Evolutionary conservation across 1,284 basidiomycete species (phyloP), one percentile per base, ranked within the genome.

Genomic region (Cryptococcus deneoformans): DNA sequence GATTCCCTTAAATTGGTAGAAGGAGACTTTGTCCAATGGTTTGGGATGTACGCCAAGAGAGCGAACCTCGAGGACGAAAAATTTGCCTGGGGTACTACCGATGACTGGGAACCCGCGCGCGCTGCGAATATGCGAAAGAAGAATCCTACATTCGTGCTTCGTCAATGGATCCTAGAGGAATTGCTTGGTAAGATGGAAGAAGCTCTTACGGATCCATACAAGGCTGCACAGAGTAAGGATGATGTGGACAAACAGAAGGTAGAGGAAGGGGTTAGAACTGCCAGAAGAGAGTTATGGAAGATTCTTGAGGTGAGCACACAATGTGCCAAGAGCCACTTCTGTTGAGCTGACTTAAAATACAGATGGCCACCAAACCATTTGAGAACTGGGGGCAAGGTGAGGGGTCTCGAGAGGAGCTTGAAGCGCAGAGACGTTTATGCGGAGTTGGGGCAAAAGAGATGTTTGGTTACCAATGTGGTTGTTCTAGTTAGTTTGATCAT

Each of bases 111-210:
- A n/a, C 68, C 53, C 2, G 65, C 62, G 10, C 72, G 79, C 54
- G 64, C 63, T 50, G 62, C 56, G 24, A 78, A 54, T 39, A 75
- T 78, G 80, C 54, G 59, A 62, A 5, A 76, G 80, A 55, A 81
- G 20, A 96, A 97, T 69, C 93, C 93, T 12, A 82, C 91, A 36
- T 96, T 97, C 75, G 85, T 94, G 42, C 78, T 96, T 58, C 81
- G 93, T 57, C 93, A 96, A 77, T 96, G 93, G 93, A 79, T 96
- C 3, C 80, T 97, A 35, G 92, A 96, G 72, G 92, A 95, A 70
- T 85, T 90, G 35, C 94, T 94, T 71, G 77, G 79, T 62, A 83
- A 83, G 62, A 82, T 89, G 4, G 88, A 91, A 69, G 76, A 76
- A 53, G 86, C 89, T 81, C 78, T 62, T 86, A 87, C 57, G 84